Evolutionary conservation across 1,139 yeast species (phyloP), one percentile per base, ranked within the genome.

Genomic region (Scheffersomyces quercinus): DNA sequence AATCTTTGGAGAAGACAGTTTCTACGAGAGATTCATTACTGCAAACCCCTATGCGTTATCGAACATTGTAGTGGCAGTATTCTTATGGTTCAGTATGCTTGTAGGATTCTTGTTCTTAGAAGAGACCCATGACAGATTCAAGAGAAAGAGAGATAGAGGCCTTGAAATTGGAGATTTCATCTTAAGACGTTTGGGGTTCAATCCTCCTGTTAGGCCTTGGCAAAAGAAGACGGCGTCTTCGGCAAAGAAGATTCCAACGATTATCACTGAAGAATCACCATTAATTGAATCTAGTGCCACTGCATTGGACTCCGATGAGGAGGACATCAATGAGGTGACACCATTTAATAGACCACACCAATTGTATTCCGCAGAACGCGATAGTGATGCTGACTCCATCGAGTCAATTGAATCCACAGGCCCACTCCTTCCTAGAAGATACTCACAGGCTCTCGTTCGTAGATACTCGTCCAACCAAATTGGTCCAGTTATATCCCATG

Each of bases 31-130:
- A 10, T 59, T 79, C 45, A 66, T 77, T 29, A 57, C 65, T 15
- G 60, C 58, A 35, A 70, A 72, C 55, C 88, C 88, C 0, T 83
- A 81, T 54, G 81, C 85, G 1, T 62, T 82, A 49, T 82, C 86
- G 4, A 83, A 82, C 55, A 54, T 83, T 8, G 79, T 77, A 3
- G 82, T 82, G 14, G 73, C 81, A 4, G 5, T 53, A 2, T 63
- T 77, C 39, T 62, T 82, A 29, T 55, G 64, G 58, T 39, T 65
- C 34, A 74, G 82, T 24, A 50, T 71, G 13, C 20, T 68, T 2
- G 50, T 69, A 31, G 81, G 75, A 3, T 63, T 78, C 41, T 68
- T 83, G 38, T 82, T 82, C 52, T 60, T 83, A 32, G 85, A 83
- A 55, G 89, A 83, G 58, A 80, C 87, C 3, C 83, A 80, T 54